These are phyloP conservation scores for Linnemannia exigua DNA, from an alignment of 192 early-diverging fungal species.

Conservation along the genomic window DNA sequence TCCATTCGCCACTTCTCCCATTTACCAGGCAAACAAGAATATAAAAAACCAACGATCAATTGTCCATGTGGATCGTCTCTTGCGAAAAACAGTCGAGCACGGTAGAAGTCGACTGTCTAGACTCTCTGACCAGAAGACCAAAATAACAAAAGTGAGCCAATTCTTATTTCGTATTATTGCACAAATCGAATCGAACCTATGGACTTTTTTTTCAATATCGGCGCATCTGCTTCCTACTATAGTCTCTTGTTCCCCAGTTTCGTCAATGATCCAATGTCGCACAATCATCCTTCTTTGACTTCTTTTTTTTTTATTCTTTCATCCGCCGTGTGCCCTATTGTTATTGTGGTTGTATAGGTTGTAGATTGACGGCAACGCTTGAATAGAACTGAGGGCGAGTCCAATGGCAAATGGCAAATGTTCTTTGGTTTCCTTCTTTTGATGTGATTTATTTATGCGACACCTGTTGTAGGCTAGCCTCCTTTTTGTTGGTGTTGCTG, in stretches of 20 bases:
- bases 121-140: not conserved
- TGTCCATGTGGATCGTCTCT: constrained; percentile 1
- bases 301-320: not conserved
- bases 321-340: not conserved
- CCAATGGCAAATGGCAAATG: not conserved
- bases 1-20: not conserved
- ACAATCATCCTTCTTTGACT: not conserved
- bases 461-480: not conserved
- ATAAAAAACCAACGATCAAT: not conserved
- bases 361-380: not conserved
- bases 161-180: not conserved
- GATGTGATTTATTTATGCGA: not conserved
- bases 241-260: not conserved
- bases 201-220: not conserved
- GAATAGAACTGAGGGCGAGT: no score
- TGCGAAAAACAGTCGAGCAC: not conserved
- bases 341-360: not conserved
- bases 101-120: not conserved
- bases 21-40: not conserved
- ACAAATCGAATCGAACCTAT: no score
- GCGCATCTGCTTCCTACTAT: not conserved
- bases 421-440: constrained; percentile 3
- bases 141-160: not conserved
- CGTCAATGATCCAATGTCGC: constrained; percentile 2
- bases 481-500: no score